Percentiles rank a stretch among this genome's conserved stretches.
These are phyloP conservation scores for Berkeleyomyces basicola DNA, from an alignment of 2,329 filamentous ascomycete genomes.

Conservation along the genomic window DNA sequence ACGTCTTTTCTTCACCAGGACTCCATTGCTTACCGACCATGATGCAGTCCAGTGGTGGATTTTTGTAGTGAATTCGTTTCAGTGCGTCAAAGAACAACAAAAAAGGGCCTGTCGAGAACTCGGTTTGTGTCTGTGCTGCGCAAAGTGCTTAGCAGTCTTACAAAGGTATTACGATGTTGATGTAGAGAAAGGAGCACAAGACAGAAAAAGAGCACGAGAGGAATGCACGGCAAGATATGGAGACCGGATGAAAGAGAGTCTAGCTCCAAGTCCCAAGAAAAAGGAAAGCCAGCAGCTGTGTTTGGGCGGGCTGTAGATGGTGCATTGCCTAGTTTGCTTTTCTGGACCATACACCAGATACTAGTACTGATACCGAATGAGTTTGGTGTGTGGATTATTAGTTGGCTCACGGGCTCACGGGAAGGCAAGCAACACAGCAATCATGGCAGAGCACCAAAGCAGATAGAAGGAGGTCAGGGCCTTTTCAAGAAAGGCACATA, in stretches of 20 bases:
- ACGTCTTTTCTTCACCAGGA: conserved; percentile 29
- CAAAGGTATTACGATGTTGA: no score
- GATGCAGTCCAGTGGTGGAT: background rate
- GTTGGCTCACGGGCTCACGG: no score
- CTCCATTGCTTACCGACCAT: conserved; percentile 39
- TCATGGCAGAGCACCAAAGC: no score
- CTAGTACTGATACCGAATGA: no score
- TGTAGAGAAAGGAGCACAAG: background rate
- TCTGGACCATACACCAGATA: no score
- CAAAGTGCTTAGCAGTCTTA: background rate
- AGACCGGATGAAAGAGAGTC: background rate
- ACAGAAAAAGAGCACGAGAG: background rate
- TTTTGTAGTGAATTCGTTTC: background rate
- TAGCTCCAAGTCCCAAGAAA: background rate
- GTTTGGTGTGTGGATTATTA: no score
- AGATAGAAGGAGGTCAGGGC: no score
- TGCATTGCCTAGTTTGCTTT: background rate
- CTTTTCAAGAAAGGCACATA: no score
- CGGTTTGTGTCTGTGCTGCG: no score
- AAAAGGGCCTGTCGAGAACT: conserved; percentile 26
- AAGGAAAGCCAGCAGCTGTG: background rate
- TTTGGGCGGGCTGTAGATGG: background rate
- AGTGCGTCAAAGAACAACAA: background rate
- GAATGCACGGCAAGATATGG: background rate
- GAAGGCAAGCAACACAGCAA: no score